phyloP scores from a whole-genome alignment of 257 asterid species.

The Solanum gandarillasii region DNA sequence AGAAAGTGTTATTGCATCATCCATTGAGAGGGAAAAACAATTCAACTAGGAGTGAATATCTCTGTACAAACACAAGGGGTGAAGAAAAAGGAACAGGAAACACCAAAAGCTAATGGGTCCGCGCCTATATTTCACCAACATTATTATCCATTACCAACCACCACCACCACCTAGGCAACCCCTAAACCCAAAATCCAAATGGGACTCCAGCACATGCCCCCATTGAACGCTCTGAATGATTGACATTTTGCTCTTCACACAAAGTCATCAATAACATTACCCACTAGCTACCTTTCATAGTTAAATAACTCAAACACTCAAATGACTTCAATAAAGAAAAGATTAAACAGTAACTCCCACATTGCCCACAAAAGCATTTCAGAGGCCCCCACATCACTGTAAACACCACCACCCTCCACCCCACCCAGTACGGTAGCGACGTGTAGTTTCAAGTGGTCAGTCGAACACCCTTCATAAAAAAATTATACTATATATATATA shows the following conservation, averaged over 20 bases:
- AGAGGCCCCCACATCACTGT: not conserved
- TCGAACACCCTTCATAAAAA: not conserved
- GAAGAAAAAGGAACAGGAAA: constrained; percentile 6
- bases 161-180: constrained; percentile 15
- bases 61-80: not conserved
- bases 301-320: not conserved
- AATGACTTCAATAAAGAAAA: not conserved
- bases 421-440: not conserved
- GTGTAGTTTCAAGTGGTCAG: not conserved
- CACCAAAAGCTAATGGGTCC: constrained; percentile 32
- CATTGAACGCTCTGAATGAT: constrained; percentile 23
- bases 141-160: constrained; percentile 47
- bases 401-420: not conserved
- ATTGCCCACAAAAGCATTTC: not conserved
- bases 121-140: constrained; percentile 25
- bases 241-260: constrained; percentile 16
- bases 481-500: too few species aligned
- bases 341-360: not conserved
- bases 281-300: constrained; percentile 3
- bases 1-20: not conserved
- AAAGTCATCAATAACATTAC: constrained; percentile 14
- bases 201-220: constrained; percentile 2
- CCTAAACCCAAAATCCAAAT: not conserved
- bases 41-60: constrained; percentile 14
- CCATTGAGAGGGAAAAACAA: not conserved